These are phyloP conservation scores for Epichloe gansuensis DNA, from an alignment of 2,329 filamentous ascomycete species.

Conservation along the genomic window DNA sequence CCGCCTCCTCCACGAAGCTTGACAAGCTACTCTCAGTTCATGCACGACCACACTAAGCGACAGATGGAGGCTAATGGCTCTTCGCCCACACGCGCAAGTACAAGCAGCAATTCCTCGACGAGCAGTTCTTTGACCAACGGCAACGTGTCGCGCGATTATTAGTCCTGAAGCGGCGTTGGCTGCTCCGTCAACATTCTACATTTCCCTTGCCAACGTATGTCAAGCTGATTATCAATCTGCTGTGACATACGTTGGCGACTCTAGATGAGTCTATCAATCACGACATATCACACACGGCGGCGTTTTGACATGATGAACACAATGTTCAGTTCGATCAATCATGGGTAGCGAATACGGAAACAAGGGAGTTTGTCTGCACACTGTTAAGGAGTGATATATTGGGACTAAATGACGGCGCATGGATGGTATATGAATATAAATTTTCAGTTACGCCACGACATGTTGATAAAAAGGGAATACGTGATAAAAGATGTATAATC, in stretches of 20 bases:
- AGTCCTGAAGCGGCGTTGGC: neutral
- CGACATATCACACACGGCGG: neutral
- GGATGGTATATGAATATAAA: neutral
- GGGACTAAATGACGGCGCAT: neutral
- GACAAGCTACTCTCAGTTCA: conserved; percentile 44
- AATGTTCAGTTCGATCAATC: neutral
- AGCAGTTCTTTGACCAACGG: conserved; percentile 17
- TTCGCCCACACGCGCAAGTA: conserved; percentile 9
- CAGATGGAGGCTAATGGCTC: conserved; percentile 45
- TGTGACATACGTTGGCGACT: neutral
- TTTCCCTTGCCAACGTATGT: too few relatives aligned
- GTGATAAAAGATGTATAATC: too few relatives aligned
- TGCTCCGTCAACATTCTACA: too few relatives aligned
- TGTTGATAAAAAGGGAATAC: too few relatives aligned
- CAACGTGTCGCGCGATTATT: conserved; percentile 10
- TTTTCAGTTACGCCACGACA: neutral
- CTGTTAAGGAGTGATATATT: neutral
- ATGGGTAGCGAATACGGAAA: neutral
- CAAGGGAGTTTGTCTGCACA: neutral
- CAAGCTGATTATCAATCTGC: neutral
- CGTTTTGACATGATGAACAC: neutral
- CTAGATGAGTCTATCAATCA: neutral
- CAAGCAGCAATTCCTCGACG: conserved; percentile 10
- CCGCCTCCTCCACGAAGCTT: conserved; percentile 32
- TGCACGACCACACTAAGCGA: conserved; percentile 52